Percentiles rank a stretch among this genome's conserved stretches.
Evolutionary conservation across 257 asterid genomes (phyloP).

Genomic region (Schizonepeta tenuifolia): DNA sequence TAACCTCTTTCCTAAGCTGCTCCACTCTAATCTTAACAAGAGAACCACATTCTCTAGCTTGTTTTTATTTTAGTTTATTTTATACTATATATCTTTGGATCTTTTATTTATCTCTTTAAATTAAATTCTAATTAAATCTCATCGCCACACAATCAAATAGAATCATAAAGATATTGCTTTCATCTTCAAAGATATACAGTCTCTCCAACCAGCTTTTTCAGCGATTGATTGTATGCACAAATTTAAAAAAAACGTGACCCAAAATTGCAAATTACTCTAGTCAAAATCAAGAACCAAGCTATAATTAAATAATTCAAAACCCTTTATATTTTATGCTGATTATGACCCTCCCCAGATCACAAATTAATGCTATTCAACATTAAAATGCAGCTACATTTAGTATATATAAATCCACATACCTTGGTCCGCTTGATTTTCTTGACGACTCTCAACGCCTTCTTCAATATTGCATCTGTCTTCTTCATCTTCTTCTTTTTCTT

Average conservation of each 20-base stretch:
- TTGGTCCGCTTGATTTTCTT: slow-evolving; percentile 44
- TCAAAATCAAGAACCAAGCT: slow-evolving; percentile 36
- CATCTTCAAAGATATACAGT: slow-evolving; percentile 40
- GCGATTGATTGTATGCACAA: slow-evolving; percentile 36
- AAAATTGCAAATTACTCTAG: slow-evolving; percentile 27
- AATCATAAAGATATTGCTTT: too few species aligned
- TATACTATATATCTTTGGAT: neutral
- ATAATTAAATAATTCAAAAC: slow-evolving; percentile 24
- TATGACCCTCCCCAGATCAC: too few species aligned
- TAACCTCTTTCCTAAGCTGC: slow-evolving; percentile 43
- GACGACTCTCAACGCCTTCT: slow-evolving; percentile 39
- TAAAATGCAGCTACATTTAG: slow-evolving; percentile 6
- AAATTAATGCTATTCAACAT: slow-evolving; percentile 26
- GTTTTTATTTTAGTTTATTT: slow-evolving; percentile 12
- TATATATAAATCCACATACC: slow-evolving; percentile 39
- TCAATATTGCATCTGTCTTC: slow-evolving; percentile 27
- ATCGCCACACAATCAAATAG: too few species aligned
- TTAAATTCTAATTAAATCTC: too few species aligned
- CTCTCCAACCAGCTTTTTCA: slow-evolving; percentile 44
- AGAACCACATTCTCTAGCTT: slow-evolving; percentile 38
- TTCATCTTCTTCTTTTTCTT: slow-evolving; percentile 30
- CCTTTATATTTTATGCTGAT: slow-evolving; percentile 65
- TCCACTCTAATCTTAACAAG: slow-evolving; percentile 31
- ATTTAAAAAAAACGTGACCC: slow-evolving; percentile 29
- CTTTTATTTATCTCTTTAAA: slow-evolving; percentile 20